These are phyloP conservation scores for Curvularia eragrostidis DNA, from an alignment of 2,329 filamentous ascomycete genomes.

Conservation along the genomic window DNA sequence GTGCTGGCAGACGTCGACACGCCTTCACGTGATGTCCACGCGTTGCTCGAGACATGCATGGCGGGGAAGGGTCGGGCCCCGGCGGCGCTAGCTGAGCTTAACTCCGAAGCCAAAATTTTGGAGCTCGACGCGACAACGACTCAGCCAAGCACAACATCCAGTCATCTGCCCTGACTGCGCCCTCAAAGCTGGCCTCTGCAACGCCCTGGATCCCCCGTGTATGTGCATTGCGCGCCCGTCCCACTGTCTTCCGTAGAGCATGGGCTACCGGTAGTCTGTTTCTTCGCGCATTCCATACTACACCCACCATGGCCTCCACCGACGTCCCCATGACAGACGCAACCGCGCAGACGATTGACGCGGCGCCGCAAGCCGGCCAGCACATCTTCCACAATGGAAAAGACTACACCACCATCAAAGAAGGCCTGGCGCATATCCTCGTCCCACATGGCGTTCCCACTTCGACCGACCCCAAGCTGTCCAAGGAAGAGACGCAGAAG, in stretches of 20 bases:
- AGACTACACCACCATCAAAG: slow-evolving; percentile 67
- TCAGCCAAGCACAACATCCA: not conserved
- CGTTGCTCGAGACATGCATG: not conserved
- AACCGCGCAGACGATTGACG: slow-evolving; percentile 33
- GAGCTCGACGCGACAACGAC: slow-evolving; percentile 25
- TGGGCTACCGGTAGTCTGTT: slow-evolving; percentile 38
- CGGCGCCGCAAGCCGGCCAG: slow-evolving; percentile 40
- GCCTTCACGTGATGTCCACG: not conserved
- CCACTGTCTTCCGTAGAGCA: slow-evolving; percentile 21
- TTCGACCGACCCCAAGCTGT: slow-evolving; percentile 55
- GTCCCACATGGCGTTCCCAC: slow-evolving; percentile 62
- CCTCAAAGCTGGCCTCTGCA: slow-evolving; percentile 31
- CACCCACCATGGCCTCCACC: slow-evolving; percentile 27
- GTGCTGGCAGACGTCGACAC: not conserved
- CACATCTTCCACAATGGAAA: slow-evolving; percentile 56
- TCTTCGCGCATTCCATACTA: slow-evolving; percentile 28
- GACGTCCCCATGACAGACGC: slow-evolving; percentile 22
- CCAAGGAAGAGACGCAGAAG: slow-evolving; percentile 61
- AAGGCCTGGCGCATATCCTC: slow-evolving; percentile 72
- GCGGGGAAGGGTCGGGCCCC: slow-evolving; percentile 13
- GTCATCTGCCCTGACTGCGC: not conserved
- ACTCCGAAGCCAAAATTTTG: slow-evolving; percentile 34
- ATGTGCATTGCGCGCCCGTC: slow-evolving; percentile 32
- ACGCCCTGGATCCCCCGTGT: slow-evolving; percentile 19
- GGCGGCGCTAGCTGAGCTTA: slow-evolving; percentile 44